phyloP scores from a whole-genome alignment of 352 stramenopile species.

The Globisporangium echinulatum region DNA sequence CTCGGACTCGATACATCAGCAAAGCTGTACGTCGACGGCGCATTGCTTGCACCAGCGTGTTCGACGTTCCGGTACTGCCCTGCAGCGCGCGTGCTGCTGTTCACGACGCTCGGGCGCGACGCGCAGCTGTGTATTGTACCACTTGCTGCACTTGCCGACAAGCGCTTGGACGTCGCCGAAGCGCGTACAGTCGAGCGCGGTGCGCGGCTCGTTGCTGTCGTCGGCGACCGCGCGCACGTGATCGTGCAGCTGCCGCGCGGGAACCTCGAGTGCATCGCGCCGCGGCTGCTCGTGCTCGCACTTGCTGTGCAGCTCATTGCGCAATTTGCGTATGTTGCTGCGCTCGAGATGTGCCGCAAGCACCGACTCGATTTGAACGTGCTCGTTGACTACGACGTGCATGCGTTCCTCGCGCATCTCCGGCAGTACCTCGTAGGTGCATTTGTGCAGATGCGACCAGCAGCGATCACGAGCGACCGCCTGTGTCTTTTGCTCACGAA shows the following conservation, averaged over 20 bases:
- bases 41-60: slow-evolving; percentile 32
- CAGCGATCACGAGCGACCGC: slow-evolving; percentile 43
- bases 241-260: slow-evolving; percentile 72
- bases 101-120: slow-evolving; percentile 55
- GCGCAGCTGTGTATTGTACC: slow-evolving; percentile 48
- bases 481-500: slow-evolving; percentile 76
- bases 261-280: slow-evolving; percentile 66
- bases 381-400: slow-evolving; percentile 53
- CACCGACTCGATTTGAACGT: slow-evolving; percentile 77
- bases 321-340: slow-evolving; percentile 28
- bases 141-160: slow-evolving; percentile 19
- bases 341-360: slow-evolving; percentile 65
- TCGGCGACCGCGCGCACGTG: slow-evolving; percentile 45
- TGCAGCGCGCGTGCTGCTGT: slow-evolving; percentile 39
- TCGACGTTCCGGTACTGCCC: slow-evolving; percentile 57
- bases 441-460: slow-evolving; percentile 24
- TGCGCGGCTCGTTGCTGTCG: slow-evolving; percentile 46
- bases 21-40: slow-evolving; percentile 47
- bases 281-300: slow-evolving; percentile 50
- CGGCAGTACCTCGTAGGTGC: slow-evolving; percentile 20
- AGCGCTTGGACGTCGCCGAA: slow-evolving; percentile 20
- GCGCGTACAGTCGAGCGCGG: slow-evolving; percentile 56
- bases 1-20: slow-evolving; percentile 36
- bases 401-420: slow-evolving; percentile 35
- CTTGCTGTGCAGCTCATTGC: slow-evolving; percentile 39